Base-by-base conservation (phyloP, 495 filamentous ascomycete species). In the Tuber melanosporum region DNA sequence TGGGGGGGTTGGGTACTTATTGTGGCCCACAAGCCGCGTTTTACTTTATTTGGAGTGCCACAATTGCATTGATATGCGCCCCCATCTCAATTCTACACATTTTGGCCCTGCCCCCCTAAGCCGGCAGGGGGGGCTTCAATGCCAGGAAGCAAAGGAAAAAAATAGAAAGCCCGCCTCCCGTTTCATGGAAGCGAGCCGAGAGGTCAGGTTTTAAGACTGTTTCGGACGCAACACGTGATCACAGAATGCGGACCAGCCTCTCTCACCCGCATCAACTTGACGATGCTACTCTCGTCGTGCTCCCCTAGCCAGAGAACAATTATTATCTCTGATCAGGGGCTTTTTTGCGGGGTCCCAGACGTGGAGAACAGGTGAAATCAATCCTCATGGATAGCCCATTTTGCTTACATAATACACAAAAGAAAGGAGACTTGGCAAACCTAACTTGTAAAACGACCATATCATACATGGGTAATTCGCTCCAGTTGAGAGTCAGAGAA, bases 1-100 rank as follows among this genome's bases (percentile, higher is more conserved):
- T 32, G 57, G 57, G 57, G 57, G 26, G 57, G 57, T 66, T 66
- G 57, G 57, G 57, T 66, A 66, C 57, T 66, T 66, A 66, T 66
- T 66, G 57, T 66, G 6, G 57, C 57, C 4, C 57, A 66, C 57
- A 66, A 32, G 57, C 32, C 57, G 57, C 12, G 57, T 66, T 66
- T 66, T 57, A 57, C 52, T 57, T 26, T 57, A 57, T 57, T 17
- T 36, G 26, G 57, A 66, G 57, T 66, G 57, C 26, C 57, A 66
- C 57, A 66, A 36, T 10, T 36, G 26, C 57, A 66, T 66, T 36
- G 57, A 36, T 36, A 36, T 66, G 57, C 5, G 57, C 57, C 57
- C 36, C 32, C 57, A 36, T 66, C 57, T 66, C 57, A 36, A 66
- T 66, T 17, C 57, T 17, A 26, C 2, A 14, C 57, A 66, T 36